Evolutionary conservation across 768 basidiomycete species (phyloP).

Genomic region (Boletus rubescentipes): DNA sequence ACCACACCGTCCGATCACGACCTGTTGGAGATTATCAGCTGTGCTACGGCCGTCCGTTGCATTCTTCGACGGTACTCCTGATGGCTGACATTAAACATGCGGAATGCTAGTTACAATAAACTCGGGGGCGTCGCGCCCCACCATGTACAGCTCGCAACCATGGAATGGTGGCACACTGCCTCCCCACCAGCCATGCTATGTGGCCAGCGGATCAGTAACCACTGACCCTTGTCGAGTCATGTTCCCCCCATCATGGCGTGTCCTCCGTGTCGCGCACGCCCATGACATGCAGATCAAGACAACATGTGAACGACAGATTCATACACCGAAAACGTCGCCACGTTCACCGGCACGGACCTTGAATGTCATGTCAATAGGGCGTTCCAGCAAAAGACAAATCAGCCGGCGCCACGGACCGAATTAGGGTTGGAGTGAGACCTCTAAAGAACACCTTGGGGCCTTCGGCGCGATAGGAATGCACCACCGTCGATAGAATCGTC

Average conservation of each 20-base stretch:
- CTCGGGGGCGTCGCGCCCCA: too few relatives aligned
- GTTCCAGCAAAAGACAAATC: not conserved
- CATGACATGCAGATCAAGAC: constrained; percentile 15
- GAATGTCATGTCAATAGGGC: not conserved
- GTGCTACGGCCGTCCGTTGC: too few relatives aligned
- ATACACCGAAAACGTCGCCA: constrained; percentile 76
- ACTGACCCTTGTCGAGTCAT: not conserved
- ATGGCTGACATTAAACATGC: too few relatives aligned
- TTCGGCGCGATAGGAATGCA: constrained; percentile 59
- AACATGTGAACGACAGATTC: constrained; percentile 53
- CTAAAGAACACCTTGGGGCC: constrained; percentile 71
- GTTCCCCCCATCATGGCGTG: too few relatives aligned
- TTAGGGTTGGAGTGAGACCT: constrained; percentile 77
- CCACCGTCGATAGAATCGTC: constrained; percentile 56
- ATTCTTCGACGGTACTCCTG: too few relatives aligned
- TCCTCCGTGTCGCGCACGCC: not conserved
- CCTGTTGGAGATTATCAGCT: too few relatives aligned
- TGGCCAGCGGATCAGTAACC: not conserved
- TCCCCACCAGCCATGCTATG: not conserved
- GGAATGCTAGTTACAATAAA: too few relatives aligned
- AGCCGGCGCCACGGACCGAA: constrained; percentile 48
- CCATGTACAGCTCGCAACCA: too few relatives aligned
- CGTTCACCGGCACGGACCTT: constrained; percentile 84
- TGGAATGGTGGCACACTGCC: too few relatives aligned
- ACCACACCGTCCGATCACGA: too few relatives aligned